Evolutionary conservation across 31 red algal species (phyloP), one percentile per base, ranked within the genome.

Genomic region (Endocladia muricata): DNA sequence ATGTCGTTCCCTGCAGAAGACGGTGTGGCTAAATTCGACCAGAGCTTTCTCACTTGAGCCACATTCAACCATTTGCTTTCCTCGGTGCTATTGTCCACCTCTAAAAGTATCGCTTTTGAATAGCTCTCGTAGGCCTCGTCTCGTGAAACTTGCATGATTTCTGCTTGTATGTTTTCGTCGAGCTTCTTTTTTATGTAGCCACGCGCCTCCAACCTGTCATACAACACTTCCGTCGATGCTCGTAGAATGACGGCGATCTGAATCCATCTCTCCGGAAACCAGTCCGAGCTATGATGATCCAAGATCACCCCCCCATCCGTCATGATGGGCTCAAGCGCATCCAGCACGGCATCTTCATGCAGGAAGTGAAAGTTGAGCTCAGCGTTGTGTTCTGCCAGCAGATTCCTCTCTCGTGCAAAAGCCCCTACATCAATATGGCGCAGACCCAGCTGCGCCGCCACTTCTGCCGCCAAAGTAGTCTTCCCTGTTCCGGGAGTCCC

Each of bases 401-500:
- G 47, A 71, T 72, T 58, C n/a, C 74, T 22, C 23, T 77, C 79
- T 23, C 78, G 44, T 2, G 80, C 88, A 48, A 84, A 88, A n/a
- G 74, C 80, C 9, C 88, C 84, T 0, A 92, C 78, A 25, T 91
- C 82, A 25, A 88, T 68, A 51, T 87, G 81, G 23, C 43, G 23
- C 49, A 83, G 58, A 42, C 76, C 79, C 37, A 88, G 75, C 41
- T 81, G 78, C 19, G 17, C 49, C 26, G 77, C 30, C 13, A 92
- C 48, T 39, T 49, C 58, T 15, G 34, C 34, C 15, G 78, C 67
- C 4, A 93, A 25, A 7, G 88, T 67, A 4, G 88, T 77, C 56
- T 97, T 97, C 32, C 94, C 94, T 1, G 77, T 85, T 8, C 94
- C 94, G 3, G 94, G 94, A 11, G 94, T 97, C 29, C 94, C 94